Base-by-base conservation (phyloP, 352 stramenopile species). In the Phytophthora colocasiae region DNA sequence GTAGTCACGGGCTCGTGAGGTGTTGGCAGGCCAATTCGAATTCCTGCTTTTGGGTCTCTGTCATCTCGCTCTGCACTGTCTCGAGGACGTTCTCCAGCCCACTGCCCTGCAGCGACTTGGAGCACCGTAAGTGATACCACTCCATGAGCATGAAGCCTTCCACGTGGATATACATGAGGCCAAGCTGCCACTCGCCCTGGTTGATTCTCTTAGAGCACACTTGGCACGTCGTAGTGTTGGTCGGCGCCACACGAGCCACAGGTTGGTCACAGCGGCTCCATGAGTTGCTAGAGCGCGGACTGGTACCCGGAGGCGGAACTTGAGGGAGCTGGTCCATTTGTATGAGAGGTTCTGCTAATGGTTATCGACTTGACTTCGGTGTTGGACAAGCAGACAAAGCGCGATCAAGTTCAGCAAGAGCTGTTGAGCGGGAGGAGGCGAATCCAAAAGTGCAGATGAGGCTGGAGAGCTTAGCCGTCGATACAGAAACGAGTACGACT, bases 81-180 rank as follows among this genome's bases (percentile, higher is more conserved):
- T 85, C 63, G 24, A 92, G 62, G 43, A 92, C 63, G 39, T 89
- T 71, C 22, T 71, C 68, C 38, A 90, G 66, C n/a, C 71, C 71
- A 46, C 69, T 73, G 53, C 75, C 81, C 4, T 84, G 80, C 17
- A 92, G 71, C 49, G 63, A 62, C 34, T 71, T 69, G 49, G 73
- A 78, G 73, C 86, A 94, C 43, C 75, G 69, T 26, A 94, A 58
- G 63, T 94, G 86, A 66, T 92, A 80, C 86, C 86, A 94, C 62
- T 94, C 86, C 82, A 94, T 91, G 63, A 94, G 78, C 86, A 94
- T 92, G 74, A 92, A 94, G 57, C 86, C 86, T 38, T 94, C 86
- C 59, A 90, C 73, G 72, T 94, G 86, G 62, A 92, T 83, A 61
- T 92, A 94, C 86, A 94, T 94, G 67, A 91, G 80, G 1, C 86